These are phyloP conservation scores for Podochytrium sp. DNA, from an alignment of 192 early-diverging fungal genomes.

Conservation along the genomic window DNA sequence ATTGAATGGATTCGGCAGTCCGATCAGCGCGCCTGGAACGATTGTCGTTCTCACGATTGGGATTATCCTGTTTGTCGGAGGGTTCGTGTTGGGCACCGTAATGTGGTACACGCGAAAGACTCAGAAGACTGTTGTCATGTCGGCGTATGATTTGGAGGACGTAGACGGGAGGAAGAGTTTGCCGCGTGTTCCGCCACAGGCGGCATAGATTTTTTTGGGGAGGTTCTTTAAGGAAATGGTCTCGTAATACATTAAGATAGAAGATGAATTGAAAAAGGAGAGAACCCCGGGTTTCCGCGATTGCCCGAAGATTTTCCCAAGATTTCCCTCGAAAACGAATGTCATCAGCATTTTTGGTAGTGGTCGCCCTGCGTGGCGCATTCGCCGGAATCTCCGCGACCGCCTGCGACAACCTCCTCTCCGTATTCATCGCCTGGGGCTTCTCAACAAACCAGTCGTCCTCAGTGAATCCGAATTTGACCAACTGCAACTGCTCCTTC, in stretches of 20 bases:
- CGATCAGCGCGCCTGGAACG: slow-evolving; percentile 23
- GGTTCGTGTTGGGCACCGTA: not conserved
- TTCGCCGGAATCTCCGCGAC: not conserved
- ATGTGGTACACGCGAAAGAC: slow-evolving; percentile 11
- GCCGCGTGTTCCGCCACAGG: not conserved
- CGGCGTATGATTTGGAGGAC: slow-evolving; percentile 7
- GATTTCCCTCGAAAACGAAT: too few species aligned
- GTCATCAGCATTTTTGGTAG: too few species aligned
- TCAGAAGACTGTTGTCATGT: slow-evolving; percentile 7
- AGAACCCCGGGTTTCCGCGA: too few species aligned
- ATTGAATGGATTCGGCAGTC: not conserved
- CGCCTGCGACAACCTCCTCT: not conserved
- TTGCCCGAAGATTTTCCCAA: too few species aligned
- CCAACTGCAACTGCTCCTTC: slow-evolving; percentile 23
- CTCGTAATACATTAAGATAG: not conserved
- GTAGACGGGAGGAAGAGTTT: not conserved
- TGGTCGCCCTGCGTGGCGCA: too few species aligned
- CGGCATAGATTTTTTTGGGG: not conserved
- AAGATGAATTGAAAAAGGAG: not conserved
- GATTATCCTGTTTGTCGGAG: not conserved
- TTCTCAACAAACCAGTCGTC: not conserved
- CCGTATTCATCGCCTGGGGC: not conserved
- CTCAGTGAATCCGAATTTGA: not conserved
- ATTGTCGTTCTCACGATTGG: slow-evolving; percentile 7
- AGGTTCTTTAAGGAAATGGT: not conserved